Evolutionary conservation across 106 monocot species (phyloP).

Genomic region (Allium fistulosum): DNA sequence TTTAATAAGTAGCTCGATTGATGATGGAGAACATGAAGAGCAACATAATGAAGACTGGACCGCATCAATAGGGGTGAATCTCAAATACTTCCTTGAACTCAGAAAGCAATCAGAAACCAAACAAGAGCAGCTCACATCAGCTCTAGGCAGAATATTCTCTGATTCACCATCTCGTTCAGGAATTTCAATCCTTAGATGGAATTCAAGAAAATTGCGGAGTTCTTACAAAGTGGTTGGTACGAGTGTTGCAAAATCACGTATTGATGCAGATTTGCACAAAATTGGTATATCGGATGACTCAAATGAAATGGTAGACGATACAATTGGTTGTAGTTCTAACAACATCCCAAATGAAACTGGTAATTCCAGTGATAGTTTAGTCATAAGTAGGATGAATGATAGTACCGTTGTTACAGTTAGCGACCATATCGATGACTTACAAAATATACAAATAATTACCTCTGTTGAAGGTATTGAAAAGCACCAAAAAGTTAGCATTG

Average conservation of each 20-base stretch:
- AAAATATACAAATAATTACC: slow-evolving; percentile 18
- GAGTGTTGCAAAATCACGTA: slow-evolving; percentile 13
- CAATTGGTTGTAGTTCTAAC: not conserved
- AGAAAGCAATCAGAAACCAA: slow-evolving; percentile 44
- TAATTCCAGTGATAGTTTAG: not conserved
- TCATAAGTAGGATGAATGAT: not conserved
- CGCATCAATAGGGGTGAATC: slow-evolving; percentile 70
- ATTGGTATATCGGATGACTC: not conserved
- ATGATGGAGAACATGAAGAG: slow-evolving; percentile 65
- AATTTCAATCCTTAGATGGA: slow-evolving; percentile 61
- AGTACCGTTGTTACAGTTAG: not conserved
- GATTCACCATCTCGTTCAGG: slow-evolving; percentile 14
- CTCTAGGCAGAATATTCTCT: slow-evolving; percentile 45
- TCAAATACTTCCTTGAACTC: slow-evolving; percentile 46
- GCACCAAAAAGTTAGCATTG: slow-evolving; percentile 14
- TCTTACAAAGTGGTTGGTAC: slow-evolving; percentile 27
- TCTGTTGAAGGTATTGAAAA: slow-evolving; percentile 27
- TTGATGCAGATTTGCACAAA: slow-evolving; percentile 1
- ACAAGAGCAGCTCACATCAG: slow-evolving; percentile 42
- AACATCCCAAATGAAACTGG: slow-evolving; percentile 1
- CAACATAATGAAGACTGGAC: slow-evolving; percentile 69
- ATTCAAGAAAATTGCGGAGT: slow-evolving; percentile 60
- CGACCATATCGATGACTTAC: slow-evolving; percentile 2
- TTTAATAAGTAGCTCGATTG: slow-evolving; percentile 67
- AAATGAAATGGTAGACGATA: not conserved